Percentiles rank a stretch among this genome's conserved stretches.
phyloP scores from a whole-genome alignment of 129 eudicot species.

The Artemisia argyi region DNA sequence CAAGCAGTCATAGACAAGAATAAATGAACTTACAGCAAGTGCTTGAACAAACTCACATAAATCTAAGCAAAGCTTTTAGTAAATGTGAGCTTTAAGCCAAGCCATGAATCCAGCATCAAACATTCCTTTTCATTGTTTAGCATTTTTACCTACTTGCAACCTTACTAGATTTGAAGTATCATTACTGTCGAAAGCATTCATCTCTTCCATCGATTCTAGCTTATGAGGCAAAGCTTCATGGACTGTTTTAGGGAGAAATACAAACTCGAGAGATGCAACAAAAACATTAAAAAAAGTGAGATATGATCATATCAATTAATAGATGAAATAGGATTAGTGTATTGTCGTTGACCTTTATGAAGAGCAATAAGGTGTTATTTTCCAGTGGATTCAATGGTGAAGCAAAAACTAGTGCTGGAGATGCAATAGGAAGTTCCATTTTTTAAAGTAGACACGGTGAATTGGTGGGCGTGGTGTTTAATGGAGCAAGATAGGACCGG shows the following conservation, averaged over 20 bases:
- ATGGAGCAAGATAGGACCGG: too few species aligned
- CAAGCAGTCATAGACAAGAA: neutral
- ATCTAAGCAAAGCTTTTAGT: neutral
- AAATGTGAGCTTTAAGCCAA: neutral
- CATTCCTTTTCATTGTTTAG: neutral
- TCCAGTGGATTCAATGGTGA: neutral
- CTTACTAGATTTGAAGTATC: neutral
- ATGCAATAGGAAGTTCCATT: too few species aligned
- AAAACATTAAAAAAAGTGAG: neutral
- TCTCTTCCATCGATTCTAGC: constrained; percentile 3
- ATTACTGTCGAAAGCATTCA: neutral
- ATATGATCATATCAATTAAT: neutral
- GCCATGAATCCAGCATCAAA: neutral
- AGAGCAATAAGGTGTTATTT: neutral
- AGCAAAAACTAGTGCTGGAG: neutral
- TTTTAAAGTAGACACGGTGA: neutral
- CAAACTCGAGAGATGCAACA: neutral
- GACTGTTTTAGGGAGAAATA: neutral
- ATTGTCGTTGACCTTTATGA: neutral
- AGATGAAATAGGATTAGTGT: neutral
- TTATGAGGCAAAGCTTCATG: neutral
- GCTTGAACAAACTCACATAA: neutral
- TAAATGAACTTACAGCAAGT: constrained; percentile 9
- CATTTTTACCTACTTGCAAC: neutral
- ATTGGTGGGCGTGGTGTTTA: neutral